These are phyloP conservation scores for Saposhnikovia divaricata DNA, from an alignment of 129 eudicot genomes.

Conservation along the genomic window DNA sequence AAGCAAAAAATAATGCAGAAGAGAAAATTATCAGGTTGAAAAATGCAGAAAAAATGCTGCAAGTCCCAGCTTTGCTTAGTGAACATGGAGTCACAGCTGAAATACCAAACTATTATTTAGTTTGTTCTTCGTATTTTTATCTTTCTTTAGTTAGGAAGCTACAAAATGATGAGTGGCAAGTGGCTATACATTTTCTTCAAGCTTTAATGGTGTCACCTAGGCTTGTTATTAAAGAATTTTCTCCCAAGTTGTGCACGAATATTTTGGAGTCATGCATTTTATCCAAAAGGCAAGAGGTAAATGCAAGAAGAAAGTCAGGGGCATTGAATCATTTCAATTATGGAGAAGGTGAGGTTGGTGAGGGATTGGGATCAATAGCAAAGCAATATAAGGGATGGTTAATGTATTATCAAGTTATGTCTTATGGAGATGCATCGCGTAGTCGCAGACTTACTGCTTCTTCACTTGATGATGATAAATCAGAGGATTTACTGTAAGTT, in stretches of 20 bases:
- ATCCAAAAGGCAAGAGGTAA: conserved; percentile 8
- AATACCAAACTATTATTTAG: conserved; percentile 36
- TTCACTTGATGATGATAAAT: conserved; percentile 17
- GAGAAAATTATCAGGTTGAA: conserved; percentile 23
- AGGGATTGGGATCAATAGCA: conserved; percentile 45
- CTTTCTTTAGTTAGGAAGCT: conserved; percentile 39
- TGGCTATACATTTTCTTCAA: conserved; percentile 62
- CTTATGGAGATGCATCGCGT: conserved; percentile 36
- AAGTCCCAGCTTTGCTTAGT: conserved; percentile 62
- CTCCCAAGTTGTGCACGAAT: conserved; percentile 41
- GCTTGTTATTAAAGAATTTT: conserved; percentile 32
- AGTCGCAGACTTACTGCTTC: conserved; percentile 16
- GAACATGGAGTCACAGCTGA: conserved; percentile 54
- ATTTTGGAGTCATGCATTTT: conserved; percentile 20
- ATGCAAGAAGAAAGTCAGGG: conserved; percentile 9
- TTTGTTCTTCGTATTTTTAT: conserved; percentile 57
- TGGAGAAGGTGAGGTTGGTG: conserved; percentile 23
- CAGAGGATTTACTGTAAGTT: conserved; percentile 30
- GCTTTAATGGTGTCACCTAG: conserved; percentile 52
- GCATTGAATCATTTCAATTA: conserved; percentile 4
- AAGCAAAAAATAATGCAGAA: conserved; percentile 10
- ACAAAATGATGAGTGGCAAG: conserved; percentile 53
- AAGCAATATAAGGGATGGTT: conserved; percentile 63
- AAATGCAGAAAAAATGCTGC: conserved; percentile 53
- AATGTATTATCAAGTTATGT: conserved; percentile 63